Evolutionary conservation across 2,329 filamentous ascomycete genomes (phyloP).

Genomic region (Aspergillus versicolor): DNA sequence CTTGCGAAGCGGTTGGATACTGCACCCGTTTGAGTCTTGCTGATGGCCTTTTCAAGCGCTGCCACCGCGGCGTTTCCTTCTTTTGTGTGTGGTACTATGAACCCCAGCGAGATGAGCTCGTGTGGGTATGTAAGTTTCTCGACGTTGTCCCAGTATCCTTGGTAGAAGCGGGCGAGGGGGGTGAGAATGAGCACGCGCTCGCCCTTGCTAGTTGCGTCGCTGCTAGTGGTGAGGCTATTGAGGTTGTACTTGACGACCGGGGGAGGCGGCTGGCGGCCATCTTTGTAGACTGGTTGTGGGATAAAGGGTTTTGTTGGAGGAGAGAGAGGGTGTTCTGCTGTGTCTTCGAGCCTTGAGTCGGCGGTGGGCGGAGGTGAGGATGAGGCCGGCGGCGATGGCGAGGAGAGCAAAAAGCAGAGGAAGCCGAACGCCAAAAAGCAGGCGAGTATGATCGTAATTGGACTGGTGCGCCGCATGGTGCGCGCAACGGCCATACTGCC

Average conservation of each 20-base stretch:
- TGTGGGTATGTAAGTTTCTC: conserved; percentile 83
- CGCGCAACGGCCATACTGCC: conserved; percentile 60
- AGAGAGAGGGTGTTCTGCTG: conserved; percentile 69
- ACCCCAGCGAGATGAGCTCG: conserved; percentile 89
- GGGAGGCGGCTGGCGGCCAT: conserved; percentile 62
- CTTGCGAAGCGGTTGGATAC: conserved; percentile 83
- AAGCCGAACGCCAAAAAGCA: conserved; percentile 70
- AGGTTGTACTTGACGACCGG: conserved; percentile 91
- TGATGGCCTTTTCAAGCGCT: conserved; percentile 79
- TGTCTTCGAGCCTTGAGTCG: conserved; percentile 53
- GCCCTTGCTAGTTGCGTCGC: conserved; percentile 70
- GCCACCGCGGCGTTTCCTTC: conserved; percentile 86
- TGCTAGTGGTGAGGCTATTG: conserved; percentile 86
- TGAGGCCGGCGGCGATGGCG: conserved; percentile 51
- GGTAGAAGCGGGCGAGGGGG: conserved; percentile 89
- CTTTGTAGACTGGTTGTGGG: conserved; percentile 49
- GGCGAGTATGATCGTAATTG: conserved; percentile 72
- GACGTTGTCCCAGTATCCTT: conserved; percentile 93
- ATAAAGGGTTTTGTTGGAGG: conserved; percentile 73
- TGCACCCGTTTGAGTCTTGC: conserved; percentile 79
- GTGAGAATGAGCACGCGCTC: conserved; percentile 91
- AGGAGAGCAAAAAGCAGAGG: conserved; percentile 51
- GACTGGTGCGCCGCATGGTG: conserved; percentile 74
- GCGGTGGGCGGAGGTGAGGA: conserved; percentile 49
- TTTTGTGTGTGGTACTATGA: conserved; percentile 91